Conservation (phyloP, 106 monocot species). For the Dioscorea zingiberensis region DNA sequence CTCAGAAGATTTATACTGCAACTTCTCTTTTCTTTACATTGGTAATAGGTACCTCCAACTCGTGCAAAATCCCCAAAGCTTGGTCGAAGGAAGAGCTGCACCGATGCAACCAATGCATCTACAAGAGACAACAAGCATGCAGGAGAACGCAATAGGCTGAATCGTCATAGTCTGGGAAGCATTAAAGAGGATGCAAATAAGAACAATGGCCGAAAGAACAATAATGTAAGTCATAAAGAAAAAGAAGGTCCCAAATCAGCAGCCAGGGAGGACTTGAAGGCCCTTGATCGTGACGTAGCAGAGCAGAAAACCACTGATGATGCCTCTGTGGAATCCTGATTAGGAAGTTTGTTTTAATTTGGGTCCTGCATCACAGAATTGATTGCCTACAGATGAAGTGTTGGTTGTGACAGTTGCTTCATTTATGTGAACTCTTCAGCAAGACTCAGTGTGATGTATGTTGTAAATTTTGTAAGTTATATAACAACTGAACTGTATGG, state of each 20-base stretch:
- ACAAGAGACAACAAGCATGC: neutral
- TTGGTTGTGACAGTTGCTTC: slow-evolving; percentile 1
- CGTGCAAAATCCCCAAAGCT: slow-evolving; percentile 74
- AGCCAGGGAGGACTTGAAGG: slow-evolving; percentile 3
- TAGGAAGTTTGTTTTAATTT: no score
- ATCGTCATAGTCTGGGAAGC: slow-evolving; percentile 54
- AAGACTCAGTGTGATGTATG: neutral
- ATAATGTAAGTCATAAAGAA: neutral
- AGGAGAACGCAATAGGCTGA: slow-evolving; percentile 13
- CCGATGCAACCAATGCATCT: slow-evolving; percentile 19
- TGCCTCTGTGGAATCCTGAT: slow-evolving; percentile 1
- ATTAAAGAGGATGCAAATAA: slow-evolving; percentile 23
- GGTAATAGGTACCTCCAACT: slow-evolving; percentile 44
- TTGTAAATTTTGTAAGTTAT: slow-evolving; percentile 15
- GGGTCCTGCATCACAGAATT: no score
- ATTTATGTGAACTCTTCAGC: neutral
- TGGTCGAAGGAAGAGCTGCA: slow-evolving; percentile 71
- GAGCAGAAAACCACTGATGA: neutral
- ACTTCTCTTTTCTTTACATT: no score
- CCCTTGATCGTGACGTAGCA: neutral
- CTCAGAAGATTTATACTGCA: no score
- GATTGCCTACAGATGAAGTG: neutral
- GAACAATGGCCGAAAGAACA: neutral
- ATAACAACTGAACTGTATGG: neutral
- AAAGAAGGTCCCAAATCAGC: slow-evolving; percentile 11